Percentiles rank a stretch among this genome's conserved stretches.
phyloP scores from a whole-genome alignment of 2,329 filamentous ascomycete species.

The Cladosporium phlei region DNA sequence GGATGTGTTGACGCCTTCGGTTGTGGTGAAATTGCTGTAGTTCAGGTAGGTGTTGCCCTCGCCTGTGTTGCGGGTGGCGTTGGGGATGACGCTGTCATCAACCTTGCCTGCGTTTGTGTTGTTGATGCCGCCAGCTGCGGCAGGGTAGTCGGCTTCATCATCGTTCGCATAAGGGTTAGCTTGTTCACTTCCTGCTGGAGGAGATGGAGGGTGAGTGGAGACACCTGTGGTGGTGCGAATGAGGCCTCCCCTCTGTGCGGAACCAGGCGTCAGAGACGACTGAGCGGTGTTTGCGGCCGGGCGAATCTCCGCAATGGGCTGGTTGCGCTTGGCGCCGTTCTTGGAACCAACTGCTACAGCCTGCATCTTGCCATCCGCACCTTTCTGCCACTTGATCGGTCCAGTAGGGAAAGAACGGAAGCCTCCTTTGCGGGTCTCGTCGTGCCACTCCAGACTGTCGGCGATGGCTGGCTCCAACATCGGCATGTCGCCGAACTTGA shows the following conservation, averaged over 20 bases:
- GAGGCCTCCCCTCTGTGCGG: slow-evolving; percentile 14
- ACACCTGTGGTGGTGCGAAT: slow-evolving; percentile 20
- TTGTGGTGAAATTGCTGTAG: slow-evolving; percentile 1
- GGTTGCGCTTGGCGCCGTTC: slow-evolving; percentile 36
- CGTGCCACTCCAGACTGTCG: slow-evolving; percentile 39
- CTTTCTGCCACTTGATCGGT: slow-evolving; percentile 43
- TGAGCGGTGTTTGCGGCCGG: slow-evolving; percentile 22
- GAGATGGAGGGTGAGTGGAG: slow-evolving; percentile 19
- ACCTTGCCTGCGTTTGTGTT: slow-evolving; percentile 14
- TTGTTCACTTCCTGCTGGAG: slow-evolving; percentile 12
- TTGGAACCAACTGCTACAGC: slow-evolving; percentile 43
- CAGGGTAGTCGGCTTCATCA: slow-evolving; percentile 1
- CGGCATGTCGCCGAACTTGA: slow-evolving; percentile 70
- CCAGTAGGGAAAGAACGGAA: slow-evolving; percentile 43
- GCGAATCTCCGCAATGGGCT: slow-evolving; percentile 37
- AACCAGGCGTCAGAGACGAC: slow-evolving; percentile 25
- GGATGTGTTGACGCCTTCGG: background rate
- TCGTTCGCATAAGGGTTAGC: slow-evolving; percentile 2
- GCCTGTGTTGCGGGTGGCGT: background rate
- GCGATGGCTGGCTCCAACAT: slow-evolving; percentile 58
- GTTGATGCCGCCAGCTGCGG: background rate
- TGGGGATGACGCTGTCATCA: background rate
- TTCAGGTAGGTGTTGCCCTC: background rate
- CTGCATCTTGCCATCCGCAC: slow-evolving; percentile 39
- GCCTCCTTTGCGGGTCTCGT: slow-evolving; percentile 23